Base-by-base conservation (phyloP, 371 early-diverging fungal genomes). In the Mucor indicus region DNA sequence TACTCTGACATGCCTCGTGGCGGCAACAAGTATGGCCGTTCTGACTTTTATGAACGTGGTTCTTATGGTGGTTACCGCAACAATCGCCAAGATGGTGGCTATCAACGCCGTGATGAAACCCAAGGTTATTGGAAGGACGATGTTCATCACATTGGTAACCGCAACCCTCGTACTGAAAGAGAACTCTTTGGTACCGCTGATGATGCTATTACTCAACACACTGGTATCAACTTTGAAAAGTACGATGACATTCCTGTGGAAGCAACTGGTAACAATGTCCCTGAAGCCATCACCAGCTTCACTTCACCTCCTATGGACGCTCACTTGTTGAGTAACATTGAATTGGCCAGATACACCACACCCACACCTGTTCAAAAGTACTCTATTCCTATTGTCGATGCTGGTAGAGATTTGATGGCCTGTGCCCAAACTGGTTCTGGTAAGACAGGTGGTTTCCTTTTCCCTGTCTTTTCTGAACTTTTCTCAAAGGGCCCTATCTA, bases 171-270 rank as follows among this genome's bases (percentile, higher is more conserved):
- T 32, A 49, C 87, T 22, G 97, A 96, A 66, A 53, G 64, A 24
- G 87, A 69, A 31, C 55, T 94, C 12, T 94, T 77, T 60, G 91
- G 93, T 13, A 53, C 57, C 12, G 64, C 80, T 10, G 83, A 86
- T 30, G 85, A 85, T 27, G 69, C 64, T 39, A 86, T 87, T 48
- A 76, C 79, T 33, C 77, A 73, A 60, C 76, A 77, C 64, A 84
- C 89, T 19, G 97, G 97, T 13, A 95, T 96, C 72, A 94, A 96
- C 75, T 96, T 96, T 83, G 91, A 92, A 44, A 92, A 92, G 61
- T 97, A 97, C 70, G 91, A 94, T 45, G 87, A 93, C 66, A 97
- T 97, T 50, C 98, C 98, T 8, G 95, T 95, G 37, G 93, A 95
- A 47, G 91, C 87, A 4, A 85, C 88, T 15, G 96, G 96, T 20